phyloP scores from a whole-genome alignment of 2,329 filamentous ascomycete genomes.

The Xylariaceae sp. region DNA sequence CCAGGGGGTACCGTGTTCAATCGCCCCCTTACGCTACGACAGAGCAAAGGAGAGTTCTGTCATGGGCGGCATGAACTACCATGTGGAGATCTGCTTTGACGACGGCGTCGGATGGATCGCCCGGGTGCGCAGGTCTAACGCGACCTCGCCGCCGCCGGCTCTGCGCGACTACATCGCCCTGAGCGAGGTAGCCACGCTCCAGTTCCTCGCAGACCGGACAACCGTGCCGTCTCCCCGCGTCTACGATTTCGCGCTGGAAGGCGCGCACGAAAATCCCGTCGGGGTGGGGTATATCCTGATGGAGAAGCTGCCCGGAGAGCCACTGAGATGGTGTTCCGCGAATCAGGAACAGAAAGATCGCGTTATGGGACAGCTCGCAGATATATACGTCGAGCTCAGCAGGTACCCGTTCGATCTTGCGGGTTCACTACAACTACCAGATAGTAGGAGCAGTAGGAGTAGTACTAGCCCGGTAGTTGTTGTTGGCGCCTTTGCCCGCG shows the following conservation, averaged over 20 bases:
- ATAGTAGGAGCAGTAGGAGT: no score
- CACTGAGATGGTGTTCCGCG: constrained; percentile 33
- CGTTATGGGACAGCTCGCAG: constrained; percentile 34
- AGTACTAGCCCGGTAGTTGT: no score
- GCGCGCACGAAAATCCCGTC: constrained; percentile 29
- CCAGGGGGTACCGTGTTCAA: constrained; percentile 31
- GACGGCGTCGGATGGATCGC: constrained; percentile 40
- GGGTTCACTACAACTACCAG: constrained; percentile 31
- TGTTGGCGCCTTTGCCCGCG: constrained; percentile 34
- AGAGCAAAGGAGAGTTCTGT: constrained; percentile 30
- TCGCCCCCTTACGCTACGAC: constrained; percentile 34
- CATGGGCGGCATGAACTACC: constrained; percentile 43
- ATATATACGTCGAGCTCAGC: constrained; percentile 36
- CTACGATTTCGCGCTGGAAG: constrained; percentile 32
- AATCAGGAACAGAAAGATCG: constrained; percentile 30
- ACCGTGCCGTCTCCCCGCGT: constrained; percentile 34
- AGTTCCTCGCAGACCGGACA: constrained; percentile 34
- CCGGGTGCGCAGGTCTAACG: constrained; percentile 36
- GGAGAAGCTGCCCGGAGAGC: constrained; percentile 36
- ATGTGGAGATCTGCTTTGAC: constrained; percentile 37
- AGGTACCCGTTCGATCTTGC: constrained; percentile 32
- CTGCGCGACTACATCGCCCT: constrained; percentile 33
- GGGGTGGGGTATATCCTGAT: constrained; percentile 38
- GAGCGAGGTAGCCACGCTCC: constrained; percentile 38
- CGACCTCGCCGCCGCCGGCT: constrained; percentile 33